Evolutionary conservation across 495 filamentous ascomycete genomes (phyloP), one percentile per base, ranked within the genome.

Genomic region (Hypoxylon fragiforme): DNA sequence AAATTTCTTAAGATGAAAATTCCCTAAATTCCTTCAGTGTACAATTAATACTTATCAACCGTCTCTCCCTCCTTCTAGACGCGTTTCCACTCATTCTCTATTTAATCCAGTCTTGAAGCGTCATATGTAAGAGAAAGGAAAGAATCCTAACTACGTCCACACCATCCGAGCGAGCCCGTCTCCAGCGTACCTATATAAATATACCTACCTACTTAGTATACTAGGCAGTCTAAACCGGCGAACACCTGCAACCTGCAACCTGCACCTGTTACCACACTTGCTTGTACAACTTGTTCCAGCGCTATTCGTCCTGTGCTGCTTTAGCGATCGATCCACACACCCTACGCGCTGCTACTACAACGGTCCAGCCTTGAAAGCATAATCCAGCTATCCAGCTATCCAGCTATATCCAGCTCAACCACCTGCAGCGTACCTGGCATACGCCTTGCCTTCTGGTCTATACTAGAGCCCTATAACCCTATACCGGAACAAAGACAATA

Each of bases 281-380:
- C 55, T 54, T 65, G 62, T 65, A 44, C 65, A 44, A 68, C 65
- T 59, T 67, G 62, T 65, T 60, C 64, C 62, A 65, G 58, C 51
- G 44, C 45, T 61, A 60, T 60, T 60, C 57, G 57, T 60, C 44
- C 46, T 63, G 44, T 54, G 47, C 51, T 56, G 24, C 51, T 56
- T 67, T 59, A 57, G 57, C 58, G 54, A 67, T 50, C 55, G 57
- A 54, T 54, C 57, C 22, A 57, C 62, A 37, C 51, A 50, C 51
- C 24, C 24, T 28, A 9, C 49, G 30, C 41, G 39, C 24, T 50
- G 40, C 41, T 64, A 52, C 31, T 30, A 11, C 54, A 67, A 49
- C 57, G 41, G 34, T 51, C 46, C 52, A 56, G 51, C 57, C 45
- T 36, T 50, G 56, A 42, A 60, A 38, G 35, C 21, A 40, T 50